Conservation (phyloP, 2,329 filamentous ascomycete genomes). For the Periconia sp. region DNA sequence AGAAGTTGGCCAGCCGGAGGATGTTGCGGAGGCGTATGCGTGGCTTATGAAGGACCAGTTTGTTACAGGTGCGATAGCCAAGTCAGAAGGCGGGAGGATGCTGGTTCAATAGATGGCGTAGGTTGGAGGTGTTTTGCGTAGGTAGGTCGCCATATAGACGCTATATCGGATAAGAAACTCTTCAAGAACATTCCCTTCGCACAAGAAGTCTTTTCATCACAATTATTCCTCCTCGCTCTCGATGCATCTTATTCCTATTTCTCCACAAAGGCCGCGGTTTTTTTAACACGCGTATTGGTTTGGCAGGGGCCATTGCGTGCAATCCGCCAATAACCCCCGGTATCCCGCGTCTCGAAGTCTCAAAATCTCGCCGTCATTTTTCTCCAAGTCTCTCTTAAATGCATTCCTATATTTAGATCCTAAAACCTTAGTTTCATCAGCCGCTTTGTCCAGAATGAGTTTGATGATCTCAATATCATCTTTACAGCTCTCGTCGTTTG, state of each 20-base stretch:
- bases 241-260: not conserved
- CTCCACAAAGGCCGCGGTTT: too few species aligned
- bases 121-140: too few species aligned
- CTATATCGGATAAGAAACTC: too few species aligned
- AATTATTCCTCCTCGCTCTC: not conserved
- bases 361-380: constrained; percentile 12
- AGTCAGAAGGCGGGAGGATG: constrained; percentile 42
- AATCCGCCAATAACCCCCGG: constrained; percentile 29
- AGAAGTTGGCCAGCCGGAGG: constrained; percentile 30
- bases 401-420: constrained; percentile 33
- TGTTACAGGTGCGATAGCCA: constrained; percentile 39
- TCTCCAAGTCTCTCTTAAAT: constrained; percentile 22
- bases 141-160: too few species aligned
- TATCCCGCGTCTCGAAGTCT: constrained; percentile 22
- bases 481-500: constrained; percentile 22
- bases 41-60: constrained; percentile 49
- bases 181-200: too few species aligned
- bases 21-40: constrained; percentile 49
- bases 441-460: constrained; percentile 31
- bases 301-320: constrained; percentile 22
- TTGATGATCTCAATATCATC: constrained; percentile 26
- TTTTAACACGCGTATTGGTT: too few species aligned
- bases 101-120: constrained; percentile 9
- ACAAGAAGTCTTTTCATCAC: too few species aligned
- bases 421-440: constrained; percentile 25